These are phyloP conservation scores for Kokia cookei DNA, from an alignment of 441 rosid genomes.

Conservation along the genomic window DNA sequence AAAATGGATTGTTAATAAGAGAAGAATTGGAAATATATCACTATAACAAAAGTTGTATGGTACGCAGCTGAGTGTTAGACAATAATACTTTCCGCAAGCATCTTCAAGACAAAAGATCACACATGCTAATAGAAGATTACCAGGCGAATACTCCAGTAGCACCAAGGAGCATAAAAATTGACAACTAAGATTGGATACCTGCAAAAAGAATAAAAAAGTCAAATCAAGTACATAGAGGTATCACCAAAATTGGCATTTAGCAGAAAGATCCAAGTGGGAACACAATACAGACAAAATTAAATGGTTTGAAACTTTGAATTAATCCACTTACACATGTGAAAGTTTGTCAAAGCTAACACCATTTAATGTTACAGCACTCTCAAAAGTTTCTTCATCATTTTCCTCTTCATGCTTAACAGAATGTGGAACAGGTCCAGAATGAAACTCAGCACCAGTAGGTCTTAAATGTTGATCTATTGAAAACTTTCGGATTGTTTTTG, in stretches of 20 bases:
- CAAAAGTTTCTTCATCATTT: slow-evolving; percentile 52
- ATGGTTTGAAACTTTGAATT: slow-evolving; percentile 11
- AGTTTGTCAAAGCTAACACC: slow-evolving; percentile 58
- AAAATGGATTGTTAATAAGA: neutral
- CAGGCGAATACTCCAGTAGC: slow-evolving; percentile 97
- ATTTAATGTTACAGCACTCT: slow-evolving; percentile 56
- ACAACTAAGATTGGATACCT: slow-evolving; percentile 88
- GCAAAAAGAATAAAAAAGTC: slow-evolving; percentile 20
- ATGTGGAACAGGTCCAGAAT: slow-evolving; percentile 51
- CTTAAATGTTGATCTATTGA: slow-evolving; percentile 80
- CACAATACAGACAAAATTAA: slow-evolving; percentile 1
- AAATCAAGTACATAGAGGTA: neutral
- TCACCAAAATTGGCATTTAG: neutral
- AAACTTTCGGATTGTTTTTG: slow-evolving; percentile 88
- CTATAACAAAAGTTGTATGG: neutral
- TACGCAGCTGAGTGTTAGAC: neutral
- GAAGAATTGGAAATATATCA: neutral
- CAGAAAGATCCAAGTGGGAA: slow-evolving; percentile 3
- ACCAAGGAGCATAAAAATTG: slow-evolving; percentile 98
- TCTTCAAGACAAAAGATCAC: neutral
- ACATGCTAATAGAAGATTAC: slow-evolving; percentile 31
- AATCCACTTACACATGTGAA: slow-evolving; percentile 68
- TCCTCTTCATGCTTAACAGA: slow-evolving; percentile 89
- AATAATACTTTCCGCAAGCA: neutral
- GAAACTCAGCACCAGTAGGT: slow-evolving; percentile 80